Evolutionary conservation across 1,139 yeast species (phyloP).

Genomic region (Yamadazyma diospyri): DNA sequence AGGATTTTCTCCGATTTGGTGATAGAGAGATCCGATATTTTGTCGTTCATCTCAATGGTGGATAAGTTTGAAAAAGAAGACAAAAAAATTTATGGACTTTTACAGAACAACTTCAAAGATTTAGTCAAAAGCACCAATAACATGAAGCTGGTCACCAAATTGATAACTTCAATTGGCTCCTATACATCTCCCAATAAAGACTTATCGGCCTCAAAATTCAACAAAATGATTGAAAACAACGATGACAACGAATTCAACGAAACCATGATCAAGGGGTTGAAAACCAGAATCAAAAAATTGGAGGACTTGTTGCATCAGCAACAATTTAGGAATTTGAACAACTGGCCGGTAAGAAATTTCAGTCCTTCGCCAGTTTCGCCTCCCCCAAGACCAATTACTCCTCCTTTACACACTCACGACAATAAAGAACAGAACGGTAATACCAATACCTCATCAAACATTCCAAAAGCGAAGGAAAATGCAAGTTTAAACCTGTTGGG

Average conservation of each 20-base stretch:
- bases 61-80: conserved; percentile 24
- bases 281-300: conserved; percentile 56
- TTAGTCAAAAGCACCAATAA: conserved; percentile 36
- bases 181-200: conserved; percentile 26
- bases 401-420: background rate
- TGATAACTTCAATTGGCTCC: conserved; percentile 32
- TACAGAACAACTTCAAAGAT: conserved; percentile 48
- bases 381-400: conserved; percentile 1
- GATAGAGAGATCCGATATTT: conserved; percentile 41
- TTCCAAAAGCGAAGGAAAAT: background rate
- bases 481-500: background rate
- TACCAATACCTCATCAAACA: background rate
- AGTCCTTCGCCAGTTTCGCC: conserved; percentile 6
- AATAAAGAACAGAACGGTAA: background rate
- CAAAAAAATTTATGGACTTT: conserved; percentile 33
- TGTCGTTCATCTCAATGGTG: conserved; percentile 29
- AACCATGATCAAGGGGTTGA: conserved; percentile 51
- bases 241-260: conserved; percentile 30
- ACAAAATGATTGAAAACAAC: conserved; percentile 17
- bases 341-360: conserved; percentile 47
- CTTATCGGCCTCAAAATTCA: conserved; percentile 13
- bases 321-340: conserved; percentile 53
- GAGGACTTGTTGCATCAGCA: conserved; percentile 68
- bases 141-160: conserved; percentile 35
- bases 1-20: conserved; percentile 21